Evolutionary conservation across 148 eudicot species (phyloP), one percentile per base, ranked within the genome.

Genomic region (Persicaria tinctoria): DNA sequence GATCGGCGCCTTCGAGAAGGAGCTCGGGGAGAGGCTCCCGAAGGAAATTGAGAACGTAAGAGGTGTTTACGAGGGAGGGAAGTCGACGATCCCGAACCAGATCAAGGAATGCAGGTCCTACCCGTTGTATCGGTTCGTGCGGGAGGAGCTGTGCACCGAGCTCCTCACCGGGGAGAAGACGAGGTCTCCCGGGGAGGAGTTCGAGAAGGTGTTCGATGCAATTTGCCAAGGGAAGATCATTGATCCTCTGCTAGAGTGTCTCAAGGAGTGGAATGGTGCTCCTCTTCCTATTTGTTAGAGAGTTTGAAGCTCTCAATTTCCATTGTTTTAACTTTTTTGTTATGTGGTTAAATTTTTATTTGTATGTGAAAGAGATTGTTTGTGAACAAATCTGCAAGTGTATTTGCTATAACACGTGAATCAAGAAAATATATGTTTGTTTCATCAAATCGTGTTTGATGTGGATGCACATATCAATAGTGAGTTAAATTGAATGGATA

Each of bases 231-330:
- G 92, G 0, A 60, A 80, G 80, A 70, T 92, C 60, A 84, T 92
- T 55, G 97, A 92, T 81, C 97, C 97, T 1, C 75, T 92, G 79
- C 74, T 92, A 76, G 90, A 84, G 47, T 92, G 97, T 55, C 85
- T 92, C 8, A 77, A 87, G 88, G 88, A 78, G 27, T 92, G 97
- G 97, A 79, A 92, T 79, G 97, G 97, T 46, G 91, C 85, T 68
- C 97, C 97, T 80, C 79, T 89, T 64, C 97, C 97, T 7, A 86
- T 92, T 68, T 85, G 85, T 79, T 92, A 80, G 75, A 59, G n/a
- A 10, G 0, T 27, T 16, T 20, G 7, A 18, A 57, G 32, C 11
- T 57, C 10, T 57, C 3, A 59, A 14, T 5, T 1, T 55, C 41
- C 41, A 32, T 32, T 1, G 41, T 14, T 5, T 16, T n/a, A 54